These are phyloP conservation scores for Naganishia antarctica DNA, from an alignment of 768 basidiomycete species.

Conservation along the genomic window DNA sequence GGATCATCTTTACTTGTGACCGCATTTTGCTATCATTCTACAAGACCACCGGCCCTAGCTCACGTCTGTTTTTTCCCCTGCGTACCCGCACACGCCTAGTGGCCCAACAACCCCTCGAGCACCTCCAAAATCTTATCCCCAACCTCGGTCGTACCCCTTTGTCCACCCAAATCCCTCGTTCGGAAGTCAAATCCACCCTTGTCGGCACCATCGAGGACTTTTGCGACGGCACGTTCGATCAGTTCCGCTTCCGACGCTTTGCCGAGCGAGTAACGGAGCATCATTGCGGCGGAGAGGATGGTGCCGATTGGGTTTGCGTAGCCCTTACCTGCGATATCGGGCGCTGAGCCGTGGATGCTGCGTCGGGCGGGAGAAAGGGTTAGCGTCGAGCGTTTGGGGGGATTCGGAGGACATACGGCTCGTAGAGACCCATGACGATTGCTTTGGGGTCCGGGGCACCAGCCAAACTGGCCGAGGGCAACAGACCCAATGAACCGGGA, in stretches of 20 bases:
- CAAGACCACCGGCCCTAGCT: too few species aligned
- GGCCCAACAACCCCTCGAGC: constrained; percentile 56
- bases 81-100: neutral
- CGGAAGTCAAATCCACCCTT: constrained; percentile 70
- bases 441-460: constrained; percentile 73
- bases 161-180: constrained; percentile 83
- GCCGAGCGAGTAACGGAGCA: constrained; percentile 89
- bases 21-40: too few species aligned
- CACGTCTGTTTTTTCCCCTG: too few species aligned
- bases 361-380: neutral
- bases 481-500: constrained; percentile 89
- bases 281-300: constrained; percentile 87
- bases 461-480: constrained; percentile 93
- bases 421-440: constrained; percentile 83
- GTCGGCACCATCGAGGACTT: constrained; percentile 68
- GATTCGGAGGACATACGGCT: constrained; percentile 55
- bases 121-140: constrained; percentile 77
- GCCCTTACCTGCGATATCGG: constrained; percentile 88
- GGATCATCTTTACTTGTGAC: too few species aligned
- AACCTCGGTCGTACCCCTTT: constrained; percentile 66
- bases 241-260: constrained; percentile 75
- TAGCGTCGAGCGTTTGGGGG: neutral
- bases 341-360: constrained; percentile 82
- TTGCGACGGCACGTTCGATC: constrained; percentile 85
- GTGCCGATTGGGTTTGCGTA: constrained; percentile 94